A percentile compares a stretch with the other conserved stretches of the same genome.
These are phyloP conservation scores for Kernera saxatilis DNA, from an alignment of 345 rosid species.

Conservation along the genomic window DNA sequence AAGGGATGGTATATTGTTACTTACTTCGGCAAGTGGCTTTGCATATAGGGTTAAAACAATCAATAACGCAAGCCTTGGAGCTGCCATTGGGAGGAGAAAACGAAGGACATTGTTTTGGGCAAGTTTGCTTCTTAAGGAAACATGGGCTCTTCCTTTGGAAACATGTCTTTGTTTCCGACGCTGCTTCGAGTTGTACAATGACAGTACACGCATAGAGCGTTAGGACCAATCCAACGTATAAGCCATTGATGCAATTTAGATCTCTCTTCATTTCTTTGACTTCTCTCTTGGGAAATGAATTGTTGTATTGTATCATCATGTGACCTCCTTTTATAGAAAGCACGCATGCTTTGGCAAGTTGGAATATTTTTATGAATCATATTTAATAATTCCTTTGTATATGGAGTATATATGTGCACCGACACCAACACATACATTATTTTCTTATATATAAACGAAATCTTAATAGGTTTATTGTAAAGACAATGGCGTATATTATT, in stretches of 20 bases:
- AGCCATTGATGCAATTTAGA: neutral
- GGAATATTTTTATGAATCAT: neutral
- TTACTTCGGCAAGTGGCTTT: slow-evolving; percentile 34
- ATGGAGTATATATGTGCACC: no score
- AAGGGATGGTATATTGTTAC: neutral
- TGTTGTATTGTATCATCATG: neutral
- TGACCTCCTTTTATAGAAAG: slow-evolving; percentile 12
- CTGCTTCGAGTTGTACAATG: slow-evolving; percentile 23
- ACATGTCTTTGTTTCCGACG: slow-evolving; percentile 19
- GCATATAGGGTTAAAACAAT: slow-evolving; percentile 38
- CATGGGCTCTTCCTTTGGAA: slow-evolving; percentile 27
- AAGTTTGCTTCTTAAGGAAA: slow-evolving; percentile 28
- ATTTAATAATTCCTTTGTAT: neutral
- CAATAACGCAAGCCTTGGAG: slow-evolving; percentile 32
- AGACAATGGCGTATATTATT: no score
- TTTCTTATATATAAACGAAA: neutral
- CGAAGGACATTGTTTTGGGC: slow-evolving; percentile 38
- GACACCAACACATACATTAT: neutral
- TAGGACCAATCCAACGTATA: slow-evolving; percentile 1
- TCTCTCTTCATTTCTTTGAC: slow-evolving; percentile 10
- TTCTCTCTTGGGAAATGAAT: neutral
- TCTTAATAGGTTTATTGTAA: neutral
- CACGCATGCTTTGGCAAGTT: slow-evolving; percentile 3
- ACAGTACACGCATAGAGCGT: neutral
- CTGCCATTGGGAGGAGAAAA: slow-evolving; percentile 24